Base-by-base conservation (phyloP, 1,139 yeast species). In the Blastobotrys malaysiensis region DNA sequence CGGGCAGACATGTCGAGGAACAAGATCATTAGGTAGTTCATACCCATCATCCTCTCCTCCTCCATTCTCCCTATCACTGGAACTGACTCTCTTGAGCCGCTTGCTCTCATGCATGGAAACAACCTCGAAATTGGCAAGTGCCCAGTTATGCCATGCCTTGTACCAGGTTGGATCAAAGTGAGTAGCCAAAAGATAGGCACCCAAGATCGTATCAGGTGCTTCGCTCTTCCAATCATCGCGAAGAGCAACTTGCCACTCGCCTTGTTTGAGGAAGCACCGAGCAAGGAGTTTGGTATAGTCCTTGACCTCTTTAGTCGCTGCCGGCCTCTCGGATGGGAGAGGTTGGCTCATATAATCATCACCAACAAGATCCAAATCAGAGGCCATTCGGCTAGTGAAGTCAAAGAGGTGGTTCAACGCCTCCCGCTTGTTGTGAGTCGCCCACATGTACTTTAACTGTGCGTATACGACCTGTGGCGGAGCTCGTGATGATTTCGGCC, bases 81-180 rank as follows among this genome's bases (percentile, higher is more conserved):
- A 2, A 13, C 22, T 43, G 14, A 14, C 45, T 43, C 45, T 21
- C 14, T 20, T 61, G 64, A 4, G 62, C 60, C 18, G 68, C 43
- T 60, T 55, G 24, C 59, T 55, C 51, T 73, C 75, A 39, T 63
- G 76, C 52, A 86, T 77, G 0, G 97, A 86, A 26, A 93, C 88
- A 1, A 91, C 97, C 66, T 91, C 97, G 68, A 90, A 95, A 69
- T 95, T 95, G 0, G 99, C 97, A 64, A 95, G 75, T 0, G 99
- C 99, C 99, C 99, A 95, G 66, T 90, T 91, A 67, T 95, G 99
- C 99, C 99, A 95, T 20, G 99, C 99, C 65, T 95, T 93, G 67
- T 95, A 95, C 97, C 99, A 95, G 46, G 81, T 80, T 49, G 81
- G 78, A 67, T 93, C 98, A 69, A 93, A 93, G 68, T 91, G 97